Evolutionary conservation across 2,329 filamentous ascomycete genomes (phyloP), one percentile per base, ranked within the genome.

Genomic region (Paecilomyces fulvus): DNA sequence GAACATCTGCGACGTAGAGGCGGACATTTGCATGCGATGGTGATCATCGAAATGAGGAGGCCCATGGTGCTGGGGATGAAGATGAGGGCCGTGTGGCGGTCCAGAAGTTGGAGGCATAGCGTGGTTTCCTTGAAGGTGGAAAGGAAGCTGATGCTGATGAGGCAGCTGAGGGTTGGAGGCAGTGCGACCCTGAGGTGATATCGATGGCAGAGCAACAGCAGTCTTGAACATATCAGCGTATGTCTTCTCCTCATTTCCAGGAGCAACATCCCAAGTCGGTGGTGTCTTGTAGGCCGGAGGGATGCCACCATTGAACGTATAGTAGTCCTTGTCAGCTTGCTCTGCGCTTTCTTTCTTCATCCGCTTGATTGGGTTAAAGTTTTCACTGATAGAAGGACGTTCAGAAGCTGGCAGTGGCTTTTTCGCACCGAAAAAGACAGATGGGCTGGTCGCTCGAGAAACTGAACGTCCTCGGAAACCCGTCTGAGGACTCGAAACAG

Each of bases 1-100:
- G 70, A 90, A 94, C 2, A 90, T 90, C 65, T 92, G 90, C 3
- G 86, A 86, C 23, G 89, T 91, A 62, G 87, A 91, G 6, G 86
- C 88, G 57, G 89, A 89, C 75, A 94, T 88, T 63, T 84, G 82
- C 89, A 96, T 95, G 53, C 91, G 84, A 67, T 92, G 89, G 57
- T 91, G 88, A 63, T 95, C 92, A 63, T 86, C 85, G 58, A 85
- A 86, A 64, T 86, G 89, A 62, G 86, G 88, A 2, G 83, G 81
- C 14, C 80, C 80, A 61, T 87, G 87, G 65, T 91, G 89, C 59
- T 87, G 86, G 25, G 81, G 82, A 65, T 90, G 88, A 73, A 90
- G 85, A 65, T 88, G 89, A 17, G 87, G 85, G 20, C 86, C 84
- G 67, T 91, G 89, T 58, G 91, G 86, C 46, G 90, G 84, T 23